Percentiles rank a stretch among this genome's conserved stretches.
Conservation (phyloP, 140 eudicot species). For the Cichorium intybus region DNA sequence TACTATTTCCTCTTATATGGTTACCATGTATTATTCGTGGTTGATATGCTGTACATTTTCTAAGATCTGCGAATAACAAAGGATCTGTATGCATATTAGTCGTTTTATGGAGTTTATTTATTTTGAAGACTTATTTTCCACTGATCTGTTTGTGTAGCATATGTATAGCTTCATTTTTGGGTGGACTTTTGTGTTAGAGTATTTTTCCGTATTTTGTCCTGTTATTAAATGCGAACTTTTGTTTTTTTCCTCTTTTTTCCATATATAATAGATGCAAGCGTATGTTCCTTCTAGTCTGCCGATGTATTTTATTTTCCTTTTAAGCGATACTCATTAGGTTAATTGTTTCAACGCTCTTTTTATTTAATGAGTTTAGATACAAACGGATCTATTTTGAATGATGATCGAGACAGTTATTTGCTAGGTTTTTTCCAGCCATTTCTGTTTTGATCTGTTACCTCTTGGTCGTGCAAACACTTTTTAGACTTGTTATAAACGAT, state of each 20-base stretch:
- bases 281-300: neutral
- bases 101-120: neutral
- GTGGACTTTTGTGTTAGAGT: neutral
- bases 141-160: conserved; percentile 10
- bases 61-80: neutral
- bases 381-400: neutral
- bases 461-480: neutral
- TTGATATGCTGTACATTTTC: neutral
- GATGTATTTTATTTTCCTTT: neutral
- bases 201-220: neutral
- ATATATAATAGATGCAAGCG: neutral
- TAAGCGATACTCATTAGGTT: neutral
- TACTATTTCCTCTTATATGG: neutral
- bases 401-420: neutral
- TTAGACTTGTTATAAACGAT: neutral
- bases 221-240: neutral
- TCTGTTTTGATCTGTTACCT: neutral
- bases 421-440: neutral
- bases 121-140: neutral
- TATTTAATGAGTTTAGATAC: neutral
- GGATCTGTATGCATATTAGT: neutral
- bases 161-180: neutral
- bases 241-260: neutral
- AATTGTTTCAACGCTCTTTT: neutral
- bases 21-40: neutral